These are phyloP conservation scores for Rosa lucieae DNA, from an alignment of 306 rosid genomes.

Conservation along the genomic window DNA sequence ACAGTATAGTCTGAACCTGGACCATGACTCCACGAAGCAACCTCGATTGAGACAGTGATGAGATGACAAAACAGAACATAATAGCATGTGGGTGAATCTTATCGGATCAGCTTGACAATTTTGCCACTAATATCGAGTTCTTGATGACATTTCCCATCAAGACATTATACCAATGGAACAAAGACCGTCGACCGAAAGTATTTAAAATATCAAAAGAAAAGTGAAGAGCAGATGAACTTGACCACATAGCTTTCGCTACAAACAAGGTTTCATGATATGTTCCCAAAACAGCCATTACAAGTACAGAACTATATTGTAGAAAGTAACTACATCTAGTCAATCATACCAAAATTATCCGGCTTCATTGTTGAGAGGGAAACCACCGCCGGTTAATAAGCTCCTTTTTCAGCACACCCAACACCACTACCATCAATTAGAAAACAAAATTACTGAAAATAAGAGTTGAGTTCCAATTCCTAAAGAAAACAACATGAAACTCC, in stretches of 20 bases:
- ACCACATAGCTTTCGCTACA: not conserved
- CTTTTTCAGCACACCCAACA: not conserved
- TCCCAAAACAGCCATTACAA: slow-evolving; percentile 5
- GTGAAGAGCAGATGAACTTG: not conserved
- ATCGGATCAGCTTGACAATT: not conserved
- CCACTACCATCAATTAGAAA: not conserved
- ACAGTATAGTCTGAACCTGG: not conserved
- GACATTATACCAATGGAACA: not conserved
- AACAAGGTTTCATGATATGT: not conserved
- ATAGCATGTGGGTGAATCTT: not conserved
- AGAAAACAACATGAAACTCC: slow-evolving; percentile 2
- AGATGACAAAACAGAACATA: not conserved
- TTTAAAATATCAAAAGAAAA: not conserved
- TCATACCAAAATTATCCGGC: slow-evolving; percentile 13
- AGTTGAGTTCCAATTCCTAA: not conserved
- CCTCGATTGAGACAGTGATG: not conserved
- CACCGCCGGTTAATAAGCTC: not conserved
- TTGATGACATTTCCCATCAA: not conserved
- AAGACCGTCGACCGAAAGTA: not conserved
- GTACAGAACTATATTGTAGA: not conserved
- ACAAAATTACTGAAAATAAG: not conserved
- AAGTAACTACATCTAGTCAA: not conserved
- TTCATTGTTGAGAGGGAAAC: not conserved
- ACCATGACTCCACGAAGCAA: not conserved
- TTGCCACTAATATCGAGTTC: not conserved